phyloP scores from a whole-genome alignment of 352 stramenopile genomes.

The Globisporangium abappressorium region DNA sequence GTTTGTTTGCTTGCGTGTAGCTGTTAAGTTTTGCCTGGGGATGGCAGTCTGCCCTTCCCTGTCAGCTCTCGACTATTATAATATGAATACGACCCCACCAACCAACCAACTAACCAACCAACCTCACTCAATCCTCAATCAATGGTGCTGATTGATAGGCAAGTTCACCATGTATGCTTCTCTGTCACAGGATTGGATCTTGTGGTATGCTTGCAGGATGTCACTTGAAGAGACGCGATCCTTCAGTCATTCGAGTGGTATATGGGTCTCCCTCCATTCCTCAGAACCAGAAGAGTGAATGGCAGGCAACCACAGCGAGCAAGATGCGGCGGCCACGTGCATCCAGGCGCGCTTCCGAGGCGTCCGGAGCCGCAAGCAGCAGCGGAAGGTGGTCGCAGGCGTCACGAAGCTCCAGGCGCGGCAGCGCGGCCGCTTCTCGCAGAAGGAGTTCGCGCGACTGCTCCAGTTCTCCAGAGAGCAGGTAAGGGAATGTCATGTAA shows the following conservation, averaged over 20 bases:
- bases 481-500: constrained; percentile 1
- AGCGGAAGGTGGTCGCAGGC: constrained; percentile 33
- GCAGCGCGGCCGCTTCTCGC: constrained; percentile 55
- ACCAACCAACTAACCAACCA: not conserved
- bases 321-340: constrained; percentile 39
- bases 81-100: constrained; percentile 3
- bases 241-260: not conserved
- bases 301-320: not conserved
- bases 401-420: constrained; percentile 53
- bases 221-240: not conserved
- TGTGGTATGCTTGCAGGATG: not conserved
- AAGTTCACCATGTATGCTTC: not conserved
- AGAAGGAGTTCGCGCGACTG: constrained; percentile 46
- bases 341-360: constrained; percentile 60
- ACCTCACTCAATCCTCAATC: not conserved
- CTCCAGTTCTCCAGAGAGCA: constrained; percentile 56
- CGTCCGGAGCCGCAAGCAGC: constrained; percentile 26
- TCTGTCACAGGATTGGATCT: too few relatives aligned
- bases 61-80: constrained; percentile 9
- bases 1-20: not conserved
- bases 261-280: not conserved
- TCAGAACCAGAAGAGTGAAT: not conserved
- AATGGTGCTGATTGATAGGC: not conserved
- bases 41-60: not conserved
- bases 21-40: not conserved